phyloP scores from a whole-genome alignment of 1,284 basidiomycete genomes.

The Uromyces viciae-fabae region DNA sequence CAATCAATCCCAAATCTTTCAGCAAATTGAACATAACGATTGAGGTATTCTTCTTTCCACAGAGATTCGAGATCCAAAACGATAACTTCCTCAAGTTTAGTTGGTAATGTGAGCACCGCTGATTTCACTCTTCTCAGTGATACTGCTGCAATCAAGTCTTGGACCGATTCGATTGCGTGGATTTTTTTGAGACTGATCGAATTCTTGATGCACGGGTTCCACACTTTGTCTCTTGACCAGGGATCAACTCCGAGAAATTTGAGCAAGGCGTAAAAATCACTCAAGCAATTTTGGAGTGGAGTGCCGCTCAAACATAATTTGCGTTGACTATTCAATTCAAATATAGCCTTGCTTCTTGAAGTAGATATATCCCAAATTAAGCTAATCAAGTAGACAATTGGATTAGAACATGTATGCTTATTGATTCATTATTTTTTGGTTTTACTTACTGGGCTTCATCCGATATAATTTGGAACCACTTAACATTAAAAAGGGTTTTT shows the following conservation, averaged over 20 bases:
- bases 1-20: too few species aligned
- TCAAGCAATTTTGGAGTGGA: conserved; percentile 96
- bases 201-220: too few species aligned
- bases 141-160: too few species aligned
- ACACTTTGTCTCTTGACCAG: too few species aligned
- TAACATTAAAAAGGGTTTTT: conserved; percentile 83
- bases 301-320: conserved; percentile 93
- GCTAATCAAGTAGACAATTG: conserved; percentile 59
- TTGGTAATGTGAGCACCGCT: too few species aligned
- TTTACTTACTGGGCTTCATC: conserved; percentile 90
- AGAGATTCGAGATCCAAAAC: too few species aligned
- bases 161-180: too few species aligned
- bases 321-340: conserved; percentile 87
- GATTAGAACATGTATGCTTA: background rate
- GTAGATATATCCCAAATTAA: conserved; percentile 95
- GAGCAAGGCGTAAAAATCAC: conserved; percentile 93
- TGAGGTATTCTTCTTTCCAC: too few species aligned
- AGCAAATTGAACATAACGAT: too few species aligned
- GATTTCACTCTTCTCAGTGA: too few species aligned
- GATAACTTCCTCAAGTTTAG: too few species aligned
- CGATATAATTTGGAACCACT: conserved; percentile 96
- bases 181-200: too few species aligned
- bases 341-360: conserved; percentile 87
- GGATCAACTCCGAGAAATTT: conserved; percentile 90
- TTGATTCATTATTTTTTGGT: background rate